Evolutionary conservation across 2,329 filamentous ascomycete species (phyloP).

Genomic region (Sclerotiophoma versabilis): DNA sequence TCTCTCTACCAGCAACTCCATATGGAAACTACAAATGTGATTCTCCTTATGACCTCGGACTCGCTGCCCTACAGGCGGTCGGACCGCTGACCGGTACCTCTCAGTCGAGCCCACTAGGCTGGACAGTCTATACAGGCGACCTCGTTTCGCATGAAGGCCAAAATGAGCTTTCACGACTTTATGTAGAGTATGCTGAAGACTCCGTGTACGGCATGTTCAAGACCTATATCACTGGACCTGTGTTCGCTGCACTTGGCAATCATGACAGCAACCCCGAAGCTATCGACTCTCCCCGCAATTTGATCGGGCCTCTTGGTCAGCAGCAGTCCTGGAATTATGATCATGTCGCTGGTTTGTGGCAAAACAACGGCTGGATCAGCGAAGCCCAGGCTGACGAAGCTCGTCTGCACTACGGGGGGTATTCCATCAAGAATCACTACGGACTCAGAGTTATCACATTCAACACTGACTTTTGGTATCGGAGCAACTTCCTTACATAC

Average conservation of each 20-base stretch:
- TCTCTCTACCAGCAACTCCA: not conserved
- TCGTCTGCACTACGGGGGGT: slow-evolving; percentile 5
- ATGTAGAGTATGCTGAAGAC: slow-evolving; percentile 6
- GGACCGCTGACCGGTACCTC: slow-evolving; percentile 5
- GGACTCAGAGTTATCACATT: slow-evolving; percentile 4
- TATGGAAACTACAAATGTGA: slow-evolving; percentile 8
- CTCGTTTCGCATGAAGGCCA: slow-evolving; percentile 4
- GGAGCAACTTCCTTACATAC: slow-evolving; percentile 10
- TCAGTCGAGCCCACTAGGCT: not conserved
- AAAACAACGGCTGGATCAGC: slow-evolving; percentile 9
- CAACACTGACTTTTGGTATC: slow-evolving; percentile 14
- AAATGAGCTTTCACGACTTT: slow-evolving; percentile 1
- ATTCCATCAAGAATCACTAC: slow-evolving; percentile 6
- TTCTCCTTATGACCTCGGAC: slow-evolving; percentile 7
- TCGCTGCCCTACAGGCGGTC: slow-evolving; percentile 4
- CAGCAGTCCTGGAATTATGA: slow-evolving; percentile 13
- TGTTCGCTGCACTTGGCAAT: slow-evolving; percentile 6
- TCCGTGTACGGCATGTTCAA: slow-evolving; percentile 11
- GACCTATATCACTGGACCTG: slow-evolving; percentile 4
- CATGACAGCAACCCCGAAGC: slow-evolving; percentile 8
- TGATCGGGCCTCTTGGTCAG: slow-evolving; percentile 4
- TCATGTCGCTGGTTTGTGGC: slow-evolving; percentile 4
- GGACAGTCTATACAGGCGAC: slow-evolving; percentile 8
- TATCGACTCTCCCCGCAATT: slow-evolving; percentile 8
- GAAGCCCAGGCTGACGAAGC: slow-evolving; percentile 1